Evolutionary conservation across 2,329 filamentous ascomycete species (phyloP).

Genomic region (Stenocarpella maydis): DNA sequence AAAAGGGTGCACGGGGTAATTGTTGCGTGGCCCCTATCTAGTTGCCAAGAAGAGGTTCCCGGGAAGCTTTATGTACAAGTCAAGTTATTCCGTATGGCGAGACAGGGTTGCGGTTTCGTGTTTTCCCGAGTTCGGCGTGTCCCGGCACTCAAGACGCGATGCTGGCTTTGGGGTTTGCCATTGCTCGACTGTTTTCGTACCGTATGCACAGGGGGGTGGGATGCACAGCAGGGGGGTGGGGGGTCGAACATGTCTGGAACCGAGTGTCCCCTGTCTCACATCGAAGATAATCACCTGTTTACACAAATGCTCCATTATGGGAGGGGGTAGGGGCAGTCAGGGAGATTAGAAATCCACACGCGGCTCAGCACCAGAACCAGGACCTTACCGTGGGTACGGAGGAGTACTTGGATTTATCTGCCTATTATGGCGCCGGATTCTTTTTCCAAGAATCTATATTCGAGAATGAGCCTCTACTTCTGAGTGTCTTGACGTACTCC

Average conservation of each 20-base stretch:
- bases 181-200: not conserved
- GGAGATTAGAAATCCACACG: too few relatives aligned
- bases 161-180: not conserved
- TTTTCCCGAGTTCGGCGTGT: conserved; percentile 7
- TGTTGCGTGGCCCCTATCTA: not conserved
- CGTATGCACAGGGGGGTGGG: not conserved
- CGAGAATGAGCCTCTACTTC: too few relatives aligned
- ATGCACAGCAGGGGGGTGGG: not conserved
- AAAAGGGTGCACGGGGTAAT: conserved; percentile 2
- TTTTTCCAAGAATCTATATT: too few relatives aligned
- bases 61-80: conserved; percentile 7
- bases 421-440: too few relatives aligned
- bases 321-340: not conserved
- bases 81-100: conserved; percentile 2
- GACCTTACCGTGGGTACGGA: too few relatives aligned
- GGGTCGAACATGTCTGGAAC: conserved; percentile 7
- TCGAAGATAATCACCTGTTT: conserved; percentile 24
- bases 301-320: conserved; percentile 10
- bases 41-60: not conserved
- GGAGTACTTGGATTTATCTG: too few relatives aligned
- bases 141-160: not conserved
- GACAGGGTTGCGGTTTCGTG: conserved; percentile 7
- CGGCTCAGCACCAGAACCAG: too few relatives aligned
- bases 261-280: conserved; percentile 20
- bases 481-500: too few relatives aligned